Conservation (phyloP, 2,329 filamentous ascomycete genomes). For the Blastomyces emzantsi region DNA sequence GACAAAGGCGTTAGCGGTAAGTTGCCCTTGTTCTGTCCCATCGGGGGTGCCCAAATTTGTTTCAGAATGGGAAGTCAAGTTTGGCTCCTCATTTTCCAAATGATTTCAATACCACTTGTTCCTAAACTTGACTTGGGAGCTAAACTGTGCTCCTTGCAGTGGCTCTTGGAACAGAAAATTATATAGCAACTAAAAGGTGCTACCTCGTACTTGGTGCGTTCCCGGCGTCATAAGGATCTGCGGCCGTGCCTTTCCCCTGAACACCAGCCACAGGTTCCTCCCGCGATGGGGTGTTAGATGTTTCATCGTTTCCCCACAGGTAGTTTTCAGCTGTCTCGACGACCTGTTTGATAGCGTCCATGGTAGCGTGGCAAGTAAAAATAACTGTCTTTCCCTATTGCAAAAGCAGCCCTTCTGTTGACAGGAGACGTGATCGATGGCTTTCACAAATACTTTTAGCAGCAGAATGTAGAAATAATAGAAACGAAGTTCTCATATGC, state of each 20-base stretch:
- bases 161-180: neutral
- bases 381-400: neutral
- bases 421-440: neutral
- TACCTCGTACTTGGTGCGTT: slow-evolving; percentile 52
- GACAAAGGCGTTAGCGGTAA: neutral
- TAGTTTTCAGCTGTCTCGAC: slow-evolving; percentile 38
- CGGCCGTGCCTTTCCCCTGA: slow-evolving; percentile 55
- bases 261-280: slow-evolving; percentile 65
- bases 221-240: slow-evolving; percentile 70
- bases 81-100: neutral
- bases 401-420: neutral
- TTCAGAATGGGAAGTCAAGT: neutral
- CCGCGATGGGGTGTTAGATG: slow-evolving; percentile 23
- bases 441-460: neutral
- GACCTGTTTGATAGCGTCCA: slow-evolving; percentile 1
- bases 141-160: neutral
- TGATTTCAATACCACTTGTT: neutral
- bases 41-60: slow-evolving; percentile 18
- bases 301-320: slow-evolving; percentile 39
- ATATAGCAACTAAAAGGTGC: slow-evolving; percentile 1
- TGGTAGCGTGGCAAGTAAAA: neutral
- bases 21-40: slow-evolving; percentile 9
- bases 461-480: neutral
- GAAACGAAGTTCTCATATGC: neutral
- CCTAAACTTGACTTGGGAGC: neutral